A percentile compares a stretch with the other conserved stretches of the same genome.
Conservation (phyloP, 2,329 filamentous ascomycete species). For the Periconia sp. region DNA sequence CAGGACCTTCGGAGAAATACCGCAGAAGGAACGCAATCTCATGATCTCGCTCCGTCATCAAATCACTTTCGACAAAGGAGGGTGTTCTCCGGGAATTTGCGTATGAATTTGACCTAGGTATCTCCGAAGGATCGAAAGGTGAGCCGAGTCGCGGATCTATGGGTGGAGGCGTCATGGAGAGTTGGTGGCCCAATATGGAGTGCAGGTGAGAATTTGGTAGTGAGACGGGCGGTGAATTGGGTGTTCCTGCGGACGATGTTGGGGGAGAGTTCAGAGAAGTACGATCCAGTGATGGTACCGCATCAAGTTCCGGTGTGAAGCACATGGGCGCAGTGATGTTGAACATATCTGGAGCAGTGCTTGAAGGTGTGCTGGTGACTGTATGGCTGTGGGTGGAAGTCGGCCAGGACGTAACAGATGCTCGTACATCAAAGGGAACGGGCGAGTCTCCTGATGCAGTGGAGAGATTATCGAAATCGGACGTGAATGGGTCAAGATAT, state of each 20-base stretch:
- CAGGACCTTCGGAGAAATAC: constrained; percentile 62
- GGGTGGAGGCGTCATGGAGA: constrained; percentile 33
- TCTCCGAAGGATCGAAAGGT: constrained; percentile 26
- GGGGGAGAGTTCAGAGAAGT: constrained; percentile 32
- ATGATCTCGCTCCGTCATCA: constrained; percentile 47
- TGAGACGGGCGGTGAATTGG: constrained; percentile 48
- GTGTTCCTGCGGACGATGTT: constrained; percentile 30
- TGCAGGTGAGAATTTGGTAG: constrained; percentile 55
- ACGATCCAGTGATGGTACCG: constrained; percentile 22
- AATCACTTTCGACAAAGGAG: constrained; percentile 20
- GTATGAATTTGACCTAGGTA: constrained; percentile 27
- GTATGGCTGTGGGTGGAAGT: constrained; percentile 26
- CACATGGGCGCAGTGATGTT: constrained; percentile 40
- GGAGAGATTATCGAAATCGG: constrained; percentile 38
- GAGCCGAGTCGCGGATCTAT: constrained; percentile 39
- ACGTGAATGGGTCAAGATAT: constrained; percentile 53
- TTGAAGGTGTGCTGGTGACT: constrained; percentile 36
- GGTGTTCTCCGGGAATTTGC: constrained; percentile 26
- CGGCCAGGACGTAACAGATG: constrained; percentile 27
- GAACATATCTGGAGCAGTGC: constrained; percentile 58
- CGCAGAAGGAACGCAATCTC: constrained; percentile 62
- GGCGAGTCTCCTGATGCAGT: constrained; percentile 36
- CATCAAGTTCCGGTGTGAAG: constrained; percentile 32
- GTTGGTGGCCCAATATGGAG: constrained; percentile 50
- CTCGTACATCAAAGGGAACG: constrained; percentile 29